A percentile compares a stretch with the other conserved stretches of the same genome.
phyloP scores from a whole-genome alignment of 371 early-diverging fungal species.

The Lichtheimia corymbifera region DNA sequence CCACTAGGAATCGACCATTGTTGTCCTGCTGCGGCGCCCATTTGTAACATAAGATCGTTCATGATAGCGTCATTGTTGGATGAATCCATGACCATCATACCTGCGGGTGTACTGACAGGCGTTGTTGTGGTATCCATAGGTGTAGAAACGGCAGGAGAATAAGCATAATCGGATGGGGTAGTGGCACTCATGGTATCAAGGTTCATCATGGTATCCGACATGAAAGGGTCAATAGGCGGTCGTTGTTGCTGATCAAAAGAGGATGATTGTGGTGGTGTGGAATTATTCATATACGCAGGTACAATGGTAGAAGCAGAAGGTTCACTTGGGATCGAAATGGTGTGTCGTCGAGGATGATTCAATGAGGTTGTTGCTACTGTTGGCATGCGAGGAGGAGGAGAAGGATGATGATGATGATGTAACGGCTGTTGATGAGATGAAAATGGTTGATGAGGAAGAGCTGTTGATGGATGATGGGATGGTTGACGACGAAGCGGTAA shows the following conservation, averaged over 20 bases:
- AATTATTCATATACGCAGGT: not conserved
- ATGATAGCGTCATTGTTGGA: conserved; percentile 5
- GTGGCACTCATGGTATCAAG: not conserved
- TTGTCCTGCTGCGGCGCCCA: not conserved
- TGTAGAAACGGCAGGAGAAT: not conserved
- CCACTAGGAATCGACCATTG: not conserved
- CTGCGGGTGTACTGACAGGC: not conserved
- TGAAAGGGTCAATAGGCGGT: not conserved
- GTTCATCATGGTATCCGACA: conserved; percentile 7
- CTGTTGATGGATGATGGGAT: not conserved
- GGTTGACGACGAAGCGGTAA: not conserved
- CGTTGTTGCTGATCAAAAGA: not conserved
- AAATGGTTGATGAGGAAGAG: not conserved
- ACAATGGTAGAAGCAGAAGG: not conserved
- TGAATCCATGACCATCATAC: conserved; percentile 9
- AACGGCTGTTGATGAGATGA: not conserved
- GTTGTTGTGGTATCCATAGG: conserved; percentile 1
- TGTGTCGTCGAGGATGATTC: conserved; percentile 14
- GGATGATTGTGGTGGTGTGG: not conserved
- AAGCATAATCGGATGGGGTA: conserved; percentile 1
- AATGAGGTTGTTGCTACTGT: not conserved
- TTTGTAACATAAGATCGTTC: conserved; percentile 2
- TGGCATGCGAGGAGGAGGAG: not conserved
- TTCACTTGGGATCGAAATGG: conserved; percentile 9
- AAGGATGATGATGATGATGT: not conserved